Evolutionary conservation across 495 filamentous ascomycete species (phyloP), one percentile per base, ranked within the genome.

Genomic region (Podospora didyma): DNA sequence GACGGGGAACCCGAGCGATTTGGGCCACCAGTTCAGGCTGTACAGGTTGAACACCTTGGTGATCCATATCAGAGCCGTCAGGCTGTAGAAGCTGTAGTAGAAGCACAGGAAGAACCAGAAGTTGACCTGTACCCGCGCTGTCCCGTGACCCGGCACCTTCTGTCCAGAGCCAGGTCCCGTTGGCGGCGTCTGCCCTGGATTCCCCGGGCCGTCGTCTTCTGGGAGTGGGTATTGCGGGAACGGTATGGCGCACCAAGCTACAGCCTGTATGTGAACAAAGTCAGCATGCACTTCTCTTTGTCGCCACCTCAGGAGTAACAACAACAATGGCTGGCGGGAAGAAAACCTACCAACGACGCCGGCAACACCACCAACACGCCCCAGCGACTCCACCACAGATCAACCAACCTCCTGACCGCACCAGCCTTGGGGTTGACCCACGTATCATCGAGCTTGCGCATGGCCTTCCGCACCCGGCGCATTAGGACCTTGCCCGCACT

Each of bases 21-120:
- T 69, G 7, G 83, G 83, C 83, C 83, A 86, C 81, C 81, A 84
- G 67, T 84, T 84, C 28, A 86, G 70, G 44, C 79, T 82, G 68
- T 86, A 86, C 22, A 86, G 71, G 65, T 86, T 86, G 66, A 86
- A 86, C 1, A 86, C 74, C 58, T 86, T 86, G 44, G 83, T 86
- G 48, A 86, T 83, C 83, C 83, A 86, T 26, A 85, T 77, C 58
- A 86, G 68, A 3, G 81, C 83, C 7, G 81, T 82, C 22, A 85
- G 62, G 61, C 82, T 84, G 66, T 86, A 86, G 62, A 84, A 81
- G 22, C 80, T 80, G 65, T 86, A 86, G 70, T 85, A 86, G 41
- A 85, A 75, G 17, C 82, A 77, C 3, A 86, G 73, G 68, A 86
- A 86, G 71, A 84, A 85, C 82, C 82, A 86, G 60, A 86, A 86